Evolutionary conservation across 176 grass and related monocot species (phyloP).

Genomic region (Cocos nucifera): DNA sequence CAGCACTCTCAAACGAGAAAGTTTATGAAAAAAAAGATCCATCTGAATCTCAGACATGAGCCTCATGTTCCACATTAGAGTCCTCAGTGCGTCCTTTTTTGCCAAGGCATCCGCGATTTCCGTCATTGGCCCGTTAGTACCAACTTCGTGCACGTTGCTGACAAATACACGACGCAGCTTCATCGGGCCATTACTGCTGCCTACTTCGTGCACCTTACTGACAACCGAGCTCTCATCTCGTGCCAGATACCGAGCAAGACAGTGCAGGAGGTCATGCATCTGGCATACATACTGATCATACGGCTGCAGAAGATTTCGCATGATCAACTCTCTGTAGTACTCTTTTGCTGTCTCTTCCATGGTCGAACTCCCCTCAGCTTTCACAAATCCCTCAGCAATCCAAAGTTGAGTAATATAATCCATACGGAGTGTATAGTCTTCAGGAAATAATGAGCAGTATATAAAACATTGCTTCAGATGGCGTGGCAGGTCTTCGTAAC

Average conservation of each 20-base stretch:
- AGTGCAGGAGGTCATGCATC: constrained; percentile 49
- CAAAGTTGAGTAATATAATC: constrained; percentile 33
- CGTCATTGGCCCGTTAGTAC: too few species aligned
- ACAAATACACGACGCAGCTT: constrained; percentile 23
- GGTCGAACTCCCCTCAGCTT: constrained; percentile 17
- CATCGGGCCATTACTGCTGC: constrained; percentile 10
- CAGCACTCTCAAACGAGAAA: constrained; percentile 37
- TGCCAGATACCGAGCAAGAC: constrained; percentile 37
- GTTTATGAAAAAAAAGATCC: constrained; percentile 31
- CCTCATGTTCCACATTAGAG: constrained; percentile 31
- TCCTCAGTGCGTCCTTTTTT: constrained; percentile 42
- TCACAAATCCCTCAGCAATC: constrained; percentile 52
- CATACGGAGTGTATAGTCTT: neutral
- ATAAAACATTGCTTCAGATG: constrained; percentile 73
- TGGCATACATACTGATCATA: too few species aligned
- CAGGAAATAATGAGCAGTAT: constrained; percentile 58
- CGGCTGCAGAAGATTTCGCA: constrained; percentile 47
- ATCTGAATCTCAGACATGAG: constrained; percentile 33
- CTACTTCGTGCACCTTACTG: constrained; percentile 3
- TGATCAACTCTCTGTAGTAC: neutral
- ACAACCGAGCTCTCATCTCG: constrained; percentile 24
- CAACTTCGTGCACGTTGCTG: too few species aligned
- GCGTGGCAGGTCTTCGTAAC: constrained; percentile 30
- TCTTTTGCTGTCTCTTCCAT: neutral
- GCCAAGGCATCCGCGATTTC: constrained; percentile 26